Evolutionary conservation across 208 protist species (phyloP).

Genomic region (Novymonas esmeraldas): DNA sequence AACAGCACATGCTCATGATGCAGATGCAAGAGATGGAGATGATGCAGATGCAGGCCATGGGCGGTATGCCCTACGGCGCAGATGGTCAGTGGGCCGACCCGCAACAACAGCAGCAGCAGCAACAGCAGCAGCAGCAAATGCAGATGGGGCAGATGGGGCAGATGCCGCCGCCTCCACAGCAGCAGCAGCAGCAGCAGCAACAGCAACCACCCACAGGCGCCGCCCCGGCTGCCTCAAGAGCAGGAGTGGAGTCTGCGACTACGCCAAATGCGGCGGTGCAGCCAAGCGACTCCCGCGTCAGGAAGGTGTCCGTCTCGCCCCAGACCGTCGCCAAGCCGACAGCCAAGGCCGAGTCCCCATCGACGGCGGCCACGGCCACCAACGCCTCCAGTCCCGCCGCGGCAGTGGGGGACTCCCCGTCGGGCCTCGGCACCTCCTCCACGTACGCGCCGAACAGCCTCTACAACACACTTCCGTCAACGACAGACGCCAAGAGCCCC

Average conservation of each 20-base stretch:
- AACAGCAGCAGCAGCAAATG: slow-evolving; percentile 2
- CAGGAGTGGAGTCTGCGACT: background rate
- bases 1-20: slow-evolving; percentile 29
- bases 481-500: background rate
- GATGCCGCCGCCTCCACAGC: background rate
- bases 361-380: background rate
- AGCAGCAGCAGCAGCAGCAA: background rate
- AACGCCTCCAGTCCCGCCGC: background rate
- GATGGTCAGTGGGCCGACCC: slow-evolving; percentile 7
- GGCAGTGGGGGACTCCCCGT: background rate
- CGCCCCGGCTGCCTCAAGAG: background rate
- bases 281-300: background rate
- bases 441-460: slow-evolving; percentile 25
- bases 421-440: background rate
- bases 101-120: background rate
- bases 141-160: no score
- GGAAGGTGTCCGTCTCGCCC: background rate
- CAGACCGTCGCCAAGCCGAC: background rate
- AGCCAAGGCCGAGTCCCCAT: background rate
- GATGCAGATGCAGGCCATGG: slow-evolving; percentile 43
- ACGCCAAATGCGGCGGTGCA: background rate
- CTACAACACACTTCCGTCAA: slow-evolving; percentile 15
- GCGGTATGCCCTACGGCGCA: background rate
- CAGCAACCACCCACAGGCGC: background rate
- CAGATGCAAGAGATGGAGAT: slow-evolving; percentile 40